A percentile compares a stretch with the other conserved stretches of the same genome.
Evolutionary conservation across 352 stramenopile genomes (phyloP).

Genomic region (Phytophthora sojae): DNA sequence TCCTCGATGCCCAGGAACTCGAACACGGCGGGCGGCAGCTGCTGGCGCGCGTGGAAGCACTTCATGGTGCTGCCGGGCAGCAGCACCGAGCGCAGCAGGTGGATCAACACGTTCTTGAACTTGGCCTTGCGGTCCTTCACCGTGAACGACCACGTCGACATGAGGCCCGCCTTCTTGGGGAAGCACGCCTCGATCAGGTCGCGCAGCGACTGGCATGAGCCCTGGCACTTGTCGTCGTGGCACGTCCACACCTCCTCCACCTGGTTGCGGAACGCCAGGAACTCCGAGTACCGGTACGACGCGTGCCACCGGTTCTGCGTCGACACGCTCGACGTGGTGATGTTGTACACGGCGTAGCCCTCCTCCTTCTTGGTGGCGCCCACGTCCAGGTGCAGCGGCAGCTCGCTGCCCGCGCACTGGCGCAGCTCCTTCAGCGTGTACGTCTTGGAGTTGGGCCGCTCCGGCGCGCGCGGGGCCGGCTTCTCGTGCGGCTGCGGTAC

Average conservation of each 20-base stretch:
- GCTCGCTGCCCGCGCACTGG: conserved; percentile 44
- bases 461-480: conserved; percentile 15
- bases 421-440: conserved; percentile 60
- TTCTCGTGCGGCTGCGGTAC: conserved; percentile 31
- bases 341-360: conserved; percentile 66
- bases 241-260: conserved; percentile 70
- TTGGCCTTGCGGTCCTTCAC: conserved; percentile 64
- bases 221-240: conserved; percentile 59
- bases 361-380: conserved; percentile 51
- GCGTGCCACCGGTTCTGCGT: conserved; percentile 62
- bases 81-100: conserved; percentile 71
- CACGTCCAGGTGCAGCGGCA: conserved; percentile 64
- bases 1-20: conserved; percentile 66
- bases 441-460: conserved; percentile 43
- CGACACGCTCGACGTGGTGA: conserved; percentile 56
- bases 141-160: conserved; percentile 55
- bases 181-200: conserved; percentile 70
- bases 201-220: conserved; percentile 75
- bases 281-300: conserved; percentile 76
- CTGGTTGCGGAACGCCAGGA: conserved; percentile 65
- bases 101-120: conserved; percentile 72
- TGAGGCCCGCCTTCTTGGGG: conserved; percentile 57
- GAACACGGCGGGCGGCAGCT: conserved; percentile 59
- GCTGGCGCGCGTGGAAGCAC: conserved; percentile 58
- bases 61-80: conserved; percentile 76